Base-by-base conservation (phyloP, 73 alveolate species). In the Blepharisma japonicum region DNA sequence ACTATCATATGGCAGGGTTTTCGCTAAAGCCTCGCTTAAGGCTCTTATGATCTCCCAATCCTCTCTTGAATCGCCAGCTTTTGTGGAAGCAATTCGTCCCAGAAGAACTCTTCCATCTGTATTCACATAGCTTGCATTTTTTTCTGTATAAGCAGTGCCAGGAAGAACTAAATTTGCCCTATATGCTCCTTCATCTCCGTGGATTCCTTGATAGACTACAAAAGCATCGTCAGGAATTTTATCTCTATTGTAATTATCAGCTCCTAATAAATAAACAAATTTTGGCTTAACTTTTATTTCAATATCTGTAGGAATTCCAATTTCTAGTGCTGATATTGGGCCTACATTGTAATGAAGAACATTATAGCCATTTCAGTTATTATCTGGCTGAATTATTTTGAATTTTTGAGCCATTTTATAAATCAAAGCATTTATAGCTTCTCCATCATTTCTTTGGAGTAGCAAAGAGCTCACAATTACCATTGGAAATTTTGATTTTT, bases 21-120 rank as follows among this genome's bases (percentile, higher is more conserved):
- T 53, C 6, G 94, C 95, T 8, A 83, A 74, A 56, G 79, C 90
- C 54, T 91, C 97, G 71, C 91, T 77, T 8, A 91, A 78, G 7
- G 97, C 97, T 89, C 97, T 89, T 49, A 91, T 56, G 78, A 91
- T 91, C 71, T 67, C 78, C 97, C 97, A 91, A 84, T 91, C 97
- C 71, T 83, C 91, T 80, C 90, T 89, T 55, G 94, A 95, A n/a
- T 82, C 81, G 51, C 92, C 92, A 55, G 95, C 93, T 2, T 94
- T 94, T 14, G 79, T 38, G 20, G 66, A 83, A 49, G 78, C 92
- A 32, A 70, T 81, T 76, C 94, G 68, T 5, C 89, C 88, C 21
- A 82, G 56, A 74, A 87, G 83, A 49, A 87, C 92, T 89, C 97
- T 91, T 61, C 97, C 97, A 56, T 91, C 97, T 9, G 94, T 91